Conservation (phyloP, 2,329 filamentous ascomycete species). For the Alternaria infectoria region DNA sequence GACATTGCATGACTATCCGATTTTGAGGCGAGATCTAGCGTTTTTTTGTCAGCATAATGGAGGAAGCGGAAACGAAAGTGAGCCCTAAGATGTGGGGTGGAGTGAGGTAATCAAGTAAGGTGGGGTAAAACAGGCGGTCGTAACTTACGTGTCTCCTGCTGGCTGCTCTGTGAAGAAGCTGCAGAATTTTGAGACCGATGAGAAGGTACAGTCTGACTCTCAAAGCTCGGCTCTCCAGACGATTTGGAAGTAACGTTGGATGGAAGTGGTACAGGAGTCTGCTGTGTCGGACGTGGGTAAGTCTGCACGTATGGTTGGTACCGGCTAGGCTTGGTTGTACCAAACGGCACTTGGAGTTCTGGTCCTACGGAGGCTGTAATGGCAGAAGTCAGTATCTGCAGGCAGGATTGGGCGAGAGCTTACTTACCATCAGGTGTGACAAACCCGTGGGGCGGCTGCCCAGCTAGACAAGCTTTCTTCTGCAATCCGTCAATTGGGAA, state of each 20-base stretch:
- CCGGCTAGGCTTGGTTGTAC: not conserved
- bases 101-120: not conserved
- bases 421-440: slow-evolving; percentile 1
- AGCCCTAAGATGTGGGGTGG: not conserved
- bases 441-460: not conserved
- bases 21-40: not conserved
- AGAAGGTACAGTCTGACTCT: not conserved
- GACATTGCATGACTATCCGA: not conserved
- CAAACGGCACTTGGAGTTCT: slow-evolving; percentile 9
- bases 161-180: not conserved
- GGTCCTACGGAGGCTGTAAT: not conserved
- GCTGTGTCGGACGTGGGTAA: slow-evolving; percentile 1
- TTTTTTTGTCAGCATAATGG: not conserved
- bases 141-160: not conserved
- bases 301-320: not conserved
- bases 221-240: not conserved
- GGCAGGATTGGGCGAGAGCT: not conserved
- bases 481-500: slow-evolving; percentile 5
- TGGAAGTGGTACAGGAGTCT: slow-evolving; percentile 1
- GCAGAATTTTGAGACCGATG: not conserved
- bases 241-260: not conserved
- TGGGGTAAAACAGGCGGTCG: not conserved
- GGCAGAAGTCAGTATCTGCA: not conserved
- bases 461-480: not conserved
- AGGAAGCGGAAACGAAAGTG: not conserved